Conservation (phyloP, 345 rosid species). For the Corchorus olitorius region DNA sequence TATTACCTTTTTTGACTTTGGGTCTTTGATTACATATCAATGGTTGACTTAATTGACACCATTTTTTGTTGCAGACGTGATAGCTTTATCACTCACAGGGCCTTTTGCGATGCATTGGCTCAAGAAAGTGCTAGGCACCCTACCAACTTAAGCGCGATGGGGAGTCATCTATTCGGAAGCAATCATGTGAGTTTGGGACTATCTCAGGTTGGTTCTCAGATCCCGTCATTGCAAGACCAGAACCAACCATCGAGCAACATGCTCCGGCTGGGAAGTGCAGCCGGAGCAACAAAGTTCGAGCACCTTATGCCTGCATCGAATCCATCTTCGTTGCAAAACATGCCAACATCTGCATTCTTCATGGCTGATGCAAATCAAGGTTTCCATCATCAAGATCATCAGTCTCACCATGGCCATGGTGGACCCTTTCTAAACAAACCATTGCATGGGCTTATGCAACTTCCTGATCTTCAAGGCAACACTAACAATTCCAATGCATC, state of each 20-base stretch:
- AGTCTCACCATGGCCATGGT: constrained; percentile 32
- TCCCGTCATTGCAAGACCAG: constrained; percentile 41
- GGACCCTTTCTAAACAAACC: constrained; percentile 35
- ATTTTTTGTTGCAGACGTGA: constrained; percentile 57
- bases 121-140: constrained; percentile 77
- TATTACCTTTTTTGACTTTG: not conserved
- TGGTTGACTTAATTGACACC: not conserved
- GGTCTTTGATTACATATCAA: not conserved
- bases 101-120: constrained; percentile 85
- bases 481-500: constrained; percentile 25
- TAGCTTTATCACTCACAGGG: constrained; percentile 88
- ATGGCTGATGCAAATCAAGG: constrained; percentile 56
- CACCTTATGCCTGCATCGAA: constrained; percentile 46
- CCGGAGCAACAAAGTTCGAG: constrained; percentile 43
- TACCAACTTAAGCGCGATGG: constrained; percentile 46
- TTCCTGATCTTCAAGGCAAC: constrained; percentile 46
- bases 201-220: constrained; percentile 53
- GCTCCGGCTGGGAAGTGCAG: constrained; percentile 44
- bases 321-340: constrained; percentile 37
- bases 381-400: constrained; percentile 42
- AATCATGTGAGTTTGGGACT: constrained; percentile 39
- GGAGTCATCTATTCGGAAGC: constrained; percentile 53
- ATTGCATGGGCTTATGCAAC: constrained; percentile 52
- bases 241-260: constrained; percentile 40
- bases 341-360: constrained; percentile 47